Percentiles rank a stretch among this genome's conserved stretches.
phyloP scores from a whole-genome alignment of 305 asterid genomes.

The Rubia peregrina region DNA sequence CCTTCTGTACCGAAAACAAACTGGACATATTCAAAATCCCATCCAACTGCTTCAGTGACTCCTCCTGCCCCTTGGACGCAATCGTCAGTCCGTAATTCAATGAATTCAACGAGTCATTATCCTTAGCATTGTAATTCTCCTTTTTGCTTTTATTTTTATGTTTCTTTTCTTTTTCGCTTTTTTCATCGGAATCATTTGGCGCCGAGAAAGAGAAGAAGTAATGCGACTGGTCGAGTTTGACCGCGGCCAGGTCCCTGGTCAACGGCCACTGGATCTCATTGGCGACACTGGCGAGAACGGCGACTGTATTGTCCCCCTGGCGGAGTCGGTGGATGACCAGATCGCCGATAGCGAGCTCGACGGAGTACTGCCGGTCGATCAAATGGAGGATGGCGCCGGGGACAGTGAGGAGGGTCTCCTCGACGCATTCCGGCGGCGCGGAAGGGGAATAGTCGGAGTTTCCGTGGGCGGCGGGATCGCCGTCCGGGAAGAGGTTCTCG shows the following conservation, averaged over 20 bases:
- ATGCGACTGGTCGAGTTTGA: constrained; percentile 74
- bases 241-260: constrained; percentile 70
- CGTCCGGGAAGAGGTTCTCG: constrained; percentile 41
- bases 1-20: constrained; percentile 56
- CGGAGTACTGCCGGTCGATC: constrained; percentile 73
- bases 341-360: constrained; percentile 88
- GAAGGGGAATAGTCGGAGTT: constrained; percentile 36
- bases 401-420: constrained; percentile 43
- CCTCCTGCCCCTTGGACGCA: constrained; percentile 62
- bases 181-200: constrained; percentile 38
- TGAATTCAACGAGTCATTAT: constrained; percentile 41
- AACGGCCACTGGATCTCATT: constrained; percentile 80
- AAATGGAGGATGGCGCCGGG: constrained; percentile 78
- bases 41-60: constrained; percentile 52
- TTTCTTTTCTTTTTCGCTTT: constrained; percentile 21
- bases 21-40: constrained; percentile 45
- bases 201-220: constrained; percentile 72
- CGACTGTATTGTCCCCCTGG: constrained; percentile 53
- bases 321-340: constrained; percentile 45
- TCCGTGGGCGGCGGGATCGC: constrained; percentile 15
- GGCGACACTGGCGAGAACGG: constrained; percentile 56
- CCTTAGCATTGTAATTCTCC: constrained; percentile 19
- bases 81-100: constrained; percentile 84
- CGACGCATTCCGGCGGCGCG: constrained; percentile 50
- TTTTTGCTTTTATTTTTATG: constrained; percentile 11